Percentiles rank a stretch among this genome's conserved stretches.
These are phyloP conservation scores for Exophiala spinifera DNA, from an alignment of 2,329 filamentous ascomycete species.

Conservation along the genomic window DNA sequence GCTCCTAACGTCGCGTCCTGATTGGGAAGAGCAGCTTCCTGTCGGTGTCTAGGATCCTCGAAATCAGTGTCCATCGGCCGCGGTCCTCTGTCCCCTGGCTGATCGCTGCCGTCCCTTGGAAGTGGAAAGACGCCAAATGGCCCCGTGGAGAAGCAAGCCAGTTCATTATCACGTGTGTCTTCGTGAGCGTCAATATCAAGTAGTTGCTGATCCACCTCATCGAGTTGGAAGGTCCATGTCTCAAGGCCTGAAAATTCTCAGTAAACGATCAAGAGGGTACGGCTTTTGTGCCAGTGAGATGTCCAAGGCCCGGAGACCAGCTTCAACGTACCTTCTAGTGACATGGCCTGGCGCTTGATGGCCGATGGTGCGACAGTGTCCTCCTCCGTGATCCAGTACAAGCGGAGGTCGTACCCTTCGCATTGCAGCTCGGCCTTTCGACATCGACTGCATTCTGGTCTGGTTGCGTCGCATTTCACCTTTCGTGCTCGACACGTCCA, in stretches of 20 bases:
- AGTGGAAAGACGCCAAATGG: conserved; percentile 12
- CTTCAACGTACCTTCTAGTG: conserved; percentile 12
- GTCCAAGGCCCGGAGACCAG: background rate
- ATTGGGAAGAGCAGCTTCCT: background rate
- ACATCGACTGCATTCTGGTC: conserved; percentile 13
- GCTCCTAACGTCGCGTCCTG: background rate
- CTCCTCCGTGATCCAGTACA: conserved; percentile 20
- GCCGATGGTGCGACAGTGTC: conserved; percentile 18
- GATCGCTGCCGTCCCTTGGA: background rate
- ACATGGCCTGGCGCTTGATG: conserved; percentile 20
- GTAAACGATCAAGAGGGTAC: background rate
- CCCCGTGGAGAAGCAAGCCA: background rate
- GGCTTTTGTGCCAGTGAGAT: background rate
- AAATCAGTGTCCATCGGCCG: background rate
- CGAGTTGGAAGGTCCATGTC: conserved; percentile 13
- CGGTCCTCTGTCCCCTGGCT: background rate
- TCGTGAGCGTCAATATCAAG: conserved; percentile 11
- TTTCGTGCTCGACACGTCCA: conserved; percentile 19
- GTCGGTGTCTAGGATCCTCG: background rate
- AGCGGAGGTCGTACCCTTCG: conserved; percentile 17
- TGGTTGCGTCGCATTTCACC: conserved; percentile 17
- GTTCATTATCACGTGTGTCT: background rate
- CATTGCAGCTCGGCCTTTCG: conserved; percentile 8
- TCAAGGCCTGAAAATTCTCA: conserved; percentile 1
- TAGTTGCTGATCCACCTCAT: conserved; percentile 16